Evolutionary conservation across 768 basidiomycete genomes (phyloP), one percentile per base, ranked within the genome.

Genomic region (Neoboletus subvelutipes): DNA sequence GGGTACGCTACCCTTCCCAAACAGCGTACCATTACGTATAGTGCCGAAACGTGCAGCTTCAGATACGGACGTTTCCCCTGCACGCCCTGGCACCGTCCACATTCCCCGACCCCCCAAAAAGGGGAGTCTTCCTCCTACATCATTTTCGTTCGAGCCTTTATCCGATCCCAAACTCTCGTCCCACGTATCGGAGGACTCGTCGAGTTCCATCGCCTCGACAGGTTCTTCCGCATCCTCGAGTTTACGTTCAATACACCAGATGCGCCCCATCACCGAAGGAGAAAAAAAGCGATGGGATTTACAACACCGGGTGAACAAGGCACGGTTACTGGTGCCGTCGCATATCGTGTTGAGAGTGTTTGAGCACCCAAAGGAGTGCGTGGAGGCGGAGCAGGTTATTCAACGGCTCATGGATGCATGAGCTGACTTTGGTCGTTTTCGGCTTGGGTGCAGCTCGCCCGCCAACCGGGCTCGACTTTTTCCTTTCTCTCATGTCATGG

Each of bases 261-360:
- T 33, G 29, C 61, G 66, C 17, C 51, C 55, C n/a, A 63, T 80
- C 67, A 69, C 79, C 10, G 85, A 85, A 31, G 74, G 72, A 29
- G 87, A 87, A 63, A 82, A 74, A 71, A 82, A 74, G 73, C 75
- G 83, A 58, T 59, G 68, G 56, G 83, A 84, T 31, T 64, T 92
- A 63, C 88, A 92, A 74, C 71, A 69, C 61, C 75, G 90, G 33
- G 79, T 92, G 52, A 83, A 83, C 73, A 76, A 73, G 56, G 88
- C 88, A 28, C 73, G 88, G 53, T 76, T 74, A 59, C 71, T 78
- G 66, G 81, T 90, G 64, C 86, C 88, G 5, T 62, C 70, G 31
- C 74, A 82, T 60, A 76, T 90, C 11, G 71, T 75, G 20, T 69
- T 92, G 65, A 78, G 88, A 51, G 68, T 92, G 28, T 93, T 93